These are phyloP conservation scores for Fusarium virguliforme DNA, from an alignment of 2,329 filamentous ascomycete genomes.

Conservation along the genomic window DNA sequence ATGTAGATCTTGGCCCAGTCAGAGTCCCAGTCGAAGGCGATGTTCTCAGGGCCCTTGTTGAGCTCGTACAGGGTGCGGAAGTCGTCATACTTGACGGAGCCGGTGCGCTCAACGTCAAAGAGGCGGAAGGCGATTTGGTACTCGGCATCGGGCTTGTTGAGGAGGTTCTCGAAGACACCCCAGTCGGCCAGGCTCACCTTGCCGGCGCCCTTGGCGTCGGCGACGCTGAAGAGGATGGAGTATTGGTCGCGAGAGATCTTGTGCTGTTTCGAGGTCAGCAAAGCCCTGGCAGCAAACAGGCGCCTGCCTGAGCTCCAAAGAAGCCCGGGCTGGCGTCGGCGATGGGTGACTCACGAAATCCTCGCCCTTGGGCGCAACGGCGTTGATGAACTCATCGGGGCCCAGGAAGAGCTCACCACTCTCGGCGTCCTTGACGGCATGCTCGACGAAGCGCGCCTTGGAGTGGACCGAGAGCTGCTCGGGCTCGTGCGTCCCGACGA, in stretches of 20 bases:
- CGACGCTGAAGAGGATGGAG: constrained; percentile 91
- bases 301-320: constrained; percentile 14
- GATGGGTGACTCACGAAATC: constrained; percentile 83
- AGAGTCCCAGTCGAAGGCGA: constrained; percentile 97
- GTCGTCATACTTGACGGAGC: constrained; percentile 89
- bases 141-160: constrained; percentile 95
- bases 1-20: constrained; percentile 97
- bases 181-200: constrained; percentile 88
- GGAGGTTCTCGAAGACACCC: constrained; percentile 93
- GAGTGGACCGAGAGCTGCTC: constrained; percentile 81
- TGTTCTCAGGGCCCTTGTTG: constrained; percentile 87
- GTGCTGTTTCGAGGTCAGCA: constrained; percentile 72
- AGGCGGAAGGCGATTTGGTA: constrained; percentile 99
- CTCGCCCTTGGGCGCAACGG: constrained; percentile 87
- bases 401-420: constrained; percentile 86
- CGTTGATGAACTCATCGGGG: constrained; percentile 89
- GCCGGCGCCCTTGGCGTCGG: constrained; percentile 83
- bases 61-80: constrained; percentile 88
- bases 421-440: constrained; percentile 82
- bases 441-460: constrained; percentile 81
- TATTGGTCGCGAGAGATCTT: constrained; percentile 99
- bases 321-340: constrained; percentile 10
- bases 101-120: constrained; percentile 89
- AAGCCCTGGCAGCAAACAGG: constrained; percentile 18
- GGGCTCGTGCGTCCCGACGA: constrained; percentile 75